Percentiles rank a stretch among this genome's conserved stretches.
phyloP scores from a whole-genome alignment of 148 eudicot species.

The Vaccinium vitisidaea region DNA sequence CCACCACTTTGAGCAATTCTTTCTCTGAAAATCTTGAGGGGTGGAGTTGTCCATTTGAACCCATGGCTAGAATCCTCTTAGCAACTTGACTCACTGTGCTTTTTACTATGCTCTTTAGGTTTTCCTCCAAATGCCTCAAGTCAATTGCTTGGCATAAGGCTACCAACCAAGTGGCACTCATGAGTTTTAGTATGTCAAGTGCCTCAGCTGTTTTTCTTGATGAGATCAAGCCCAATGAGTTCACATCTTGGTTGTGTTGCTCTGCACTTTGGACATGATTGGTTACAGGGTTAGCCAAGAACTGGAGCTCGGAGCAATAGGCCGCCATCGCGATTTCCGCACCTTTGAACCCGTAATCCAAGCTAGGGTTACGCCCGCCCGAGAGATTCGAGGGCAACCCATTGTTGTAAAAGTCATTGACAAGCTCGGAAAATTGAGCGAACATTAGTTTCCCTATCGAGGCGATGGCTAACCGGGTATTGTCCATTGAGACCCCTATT shows the following conservation, averaged over 20 bases:
- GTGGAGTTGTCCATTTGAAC: constrained; percentile 31
- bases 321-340: constrained; percentile 36
- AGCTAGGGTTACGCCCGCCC: constrained; percentile 31
- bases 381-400: constrained; percentile 35
- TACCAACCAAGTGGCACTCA: constrained; percentile 30
- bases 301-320: constrained; percentile 33
- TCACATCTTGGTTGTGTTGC: constrained; percentile 43
- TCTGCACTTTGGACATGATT: constrained; percentile 37
- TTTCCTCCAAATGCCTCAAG: constrained; percentile 38
- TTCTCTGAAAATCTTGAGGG: constrained; percentile 34
- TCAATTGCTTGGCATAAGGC: constrained; percentile 37
- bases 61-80: constrained; percentile 20
- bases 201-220: constrained; percentile 35
- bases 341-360: constrained; percentile 39
- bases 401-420: constrained; percentile 37
- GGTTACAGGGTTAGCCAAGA: constrained; percentile 32
- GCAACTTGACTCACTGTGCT: constrained; percentile 30
- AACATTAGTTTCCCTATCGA: constrained; percentile 33
- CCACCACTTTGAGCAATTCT: constrained; percentile 31
- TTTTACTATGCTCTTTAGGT: constrained; percentile 26
- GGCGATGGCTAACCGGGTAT: constrained; percentile 33
- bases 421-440: constrained; percentile 36
- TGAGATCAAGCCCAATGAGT: constrained; percentile 33
- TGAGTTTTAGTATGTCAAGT: constrained; percentile 30
- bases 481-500: constrained; percentile 39